Evolutionary conservation across 495 filamentous ascomycete genomes (phyloP), one percentile per base, ranked within the genome.

Genomic region (Melanomma pulvis-pyrius): DNA sequence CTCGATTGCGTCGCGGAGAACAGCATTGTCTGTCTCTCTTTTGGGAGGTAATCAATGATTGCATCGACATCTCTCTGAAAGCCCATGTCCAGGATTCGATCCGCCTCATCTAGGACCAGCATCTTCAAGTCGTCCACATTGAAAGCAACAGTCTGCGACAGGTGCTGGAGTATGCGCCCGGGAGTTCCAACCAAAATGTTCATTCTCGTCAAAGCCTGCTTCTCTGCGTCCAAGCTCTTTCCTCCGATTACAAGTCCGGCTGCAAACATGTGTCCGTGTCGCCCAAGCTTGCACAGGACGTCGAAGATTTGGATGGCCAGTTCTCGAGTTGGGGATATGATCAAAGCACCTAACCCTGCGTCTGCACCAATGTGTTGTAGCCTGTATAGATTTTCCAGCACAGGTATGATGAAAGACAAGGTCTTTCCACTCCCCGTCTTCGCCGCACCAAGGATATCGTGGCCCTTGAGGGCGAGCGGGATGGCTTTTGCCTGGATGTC

Each of bases 351-450:
- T 50, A 99, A 78, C 1, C 94, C 94, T 9, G 78, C 78, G 77
- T 99, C 94, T 68, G 89, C 80, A 68, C 96, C 89, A 36, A 93
- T 89, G 89, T 93, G 97, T 85, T 86, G 89, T 59, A 84, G 86
- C 63, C 91, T 87, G 77, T 96, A 96, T n/a, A 99, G 86, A 69
- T 92, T 94, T 74, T 99, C 94, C 56, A 99, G 84, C 6, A 97
- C 88, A 1, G 94, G 94, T 6, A 98, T 77, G 12, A 99, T 77
- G 75, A 99, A 99, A 3, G 96, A 90, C 41, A 99, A 80, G 0
- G 94, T 99, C 79, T 99, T 99, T 63, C 94, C 94, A 77, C 90
- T 93, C 49, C 94, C 94, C 1, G 94, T 99, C 77, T 97, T 97
- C 44, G 94, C 94, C 24, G 96, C 94, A 46, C 94, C 94, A 54